Base-by-base conservation (phyloP, 208 protist genomes). In the Endotrypanum monterogeii region DNA sequence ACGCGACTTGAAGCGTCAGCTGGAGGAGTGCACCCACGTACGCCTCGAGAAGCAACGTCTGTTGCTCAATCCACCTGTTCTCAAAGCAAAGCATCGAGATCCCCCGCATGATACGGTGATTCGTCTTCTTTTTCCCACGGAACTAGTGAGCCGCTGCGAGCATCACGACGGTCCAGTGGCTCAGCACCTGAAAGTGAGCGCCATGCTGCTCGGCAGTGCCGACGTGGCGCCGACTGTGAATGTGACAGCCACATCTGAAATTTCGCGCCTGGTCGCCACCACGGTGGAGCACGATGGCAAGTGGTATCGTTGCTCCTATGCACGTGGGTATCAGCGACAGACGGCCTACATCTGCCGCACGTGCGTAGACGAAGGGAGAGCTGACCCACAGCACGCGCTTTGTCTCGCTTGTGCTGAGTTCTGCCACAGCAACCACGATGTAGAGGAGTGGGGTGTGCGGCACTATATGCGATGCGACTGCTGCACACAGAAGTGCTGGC, bases 391-490 rank as follows among this genome's bases (percentile, higher is more conserved):
- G 18, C 92, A 96, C 73, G 78, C 79, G 23, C 57, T 96, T 46
- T 96, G 92, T 62, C 84, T 90, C 52, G 92, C 92, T 55, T 96
- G 92, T 67, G 87, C 92, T 0, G 86, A 92, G 52, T 80, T 94
- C n/a, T 96, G 92, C 75, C 92, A 96, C 71, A 75, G 66, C 56
- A 70, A 84, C 52, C 92, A 96, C 72, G 85, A 93, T 25, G 83
- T 96, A 35, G 92, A 96, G 62, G 92, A 96, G 81, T 94, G 88
- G 87, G 92, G 92, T 2, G 82, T 94, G 70, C 88, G 89, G 4
- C 84, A 92, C 71, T 87, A 86, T 80, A 96, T 94, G 92, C 89
- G 92, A 18, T 96, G 92, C 63, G 92, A 96, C 80, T 96, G 92
- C 76, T 96, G 92, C 83, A 96, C 92, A 39, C 41, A 74, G 12